phyloP scores from a whole-genome alignment of 2,329 filamentous ascomycete genomes.

The Aureobasidium sp. region DNA sequence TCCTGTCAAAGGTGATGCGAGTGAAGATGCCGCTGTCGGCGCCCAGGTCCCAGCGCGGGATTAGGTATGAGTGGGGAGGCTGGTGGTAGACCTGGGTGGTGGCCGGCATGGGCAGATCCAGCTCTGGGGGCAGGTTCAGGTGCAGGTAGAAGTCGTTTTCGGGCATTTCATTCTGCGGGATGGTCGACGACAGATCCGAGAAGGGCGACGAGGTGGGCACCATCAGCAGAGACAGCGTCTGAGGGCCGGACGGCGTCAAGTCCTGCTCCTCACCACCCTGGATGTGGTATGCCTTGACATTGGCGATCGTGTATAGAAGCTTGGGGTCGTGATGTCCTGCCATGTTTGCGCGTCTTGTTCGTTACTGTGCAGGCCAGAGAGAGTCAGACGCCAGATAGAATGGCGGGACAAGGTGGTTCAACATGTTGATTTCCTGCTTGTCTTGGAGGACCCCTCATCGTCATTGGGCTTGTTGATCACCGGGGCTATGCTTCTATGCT shows the following conservation, averaged over 20 bases:
- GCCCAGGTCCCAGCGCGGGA: constrained; percentile 89
- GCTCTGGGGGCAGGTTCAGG: constrained; percentile 85
- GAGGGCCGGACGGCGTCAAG: constrained; percentile 76
- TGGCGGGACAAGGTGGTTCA: background rate
- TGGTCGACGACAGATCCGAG: constrained; percentile 46
- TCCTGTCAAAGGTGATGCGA: constrained; percentile 74
- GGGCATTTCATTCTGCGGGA: constrained; percentile 47
- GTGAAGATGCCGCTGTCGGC: constrained; percentile 86
- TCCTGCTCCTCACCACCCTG: constrained; percentile 76
- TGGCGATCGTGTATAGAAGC: constrained; percentile 56
- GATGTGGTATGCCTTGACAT: constrained; percentile 86
- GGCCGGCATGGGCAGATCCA: constrained; percentile 85
- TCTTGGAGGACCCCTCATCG: background rate
- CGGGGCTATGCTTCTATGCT: background rate
- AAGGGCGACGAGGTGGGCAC: constrained; percentile 78
- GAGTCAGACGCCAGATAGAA: background rate
- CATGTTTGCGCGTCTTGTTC: constrained; percentile 24
- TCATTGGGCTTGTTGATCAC: background rate
- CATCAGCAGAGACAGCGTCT: constrained; percentile 91
- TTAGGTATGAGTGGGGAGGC: constrained; percentile 83
- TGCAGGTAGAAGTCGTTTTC: constrained; percentile 97
- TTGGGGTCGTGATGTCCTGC: constrained; percentile 47
- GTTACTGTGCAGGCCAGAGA: background rate
- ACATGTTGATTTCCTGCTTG: background rate
- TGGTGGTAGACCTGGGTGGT: constrained; percentile 98